Evolutionary conservation across 164 flowering plant genomes (phyloP).

Genomic region (Umbilicus rupestris): DNA sequence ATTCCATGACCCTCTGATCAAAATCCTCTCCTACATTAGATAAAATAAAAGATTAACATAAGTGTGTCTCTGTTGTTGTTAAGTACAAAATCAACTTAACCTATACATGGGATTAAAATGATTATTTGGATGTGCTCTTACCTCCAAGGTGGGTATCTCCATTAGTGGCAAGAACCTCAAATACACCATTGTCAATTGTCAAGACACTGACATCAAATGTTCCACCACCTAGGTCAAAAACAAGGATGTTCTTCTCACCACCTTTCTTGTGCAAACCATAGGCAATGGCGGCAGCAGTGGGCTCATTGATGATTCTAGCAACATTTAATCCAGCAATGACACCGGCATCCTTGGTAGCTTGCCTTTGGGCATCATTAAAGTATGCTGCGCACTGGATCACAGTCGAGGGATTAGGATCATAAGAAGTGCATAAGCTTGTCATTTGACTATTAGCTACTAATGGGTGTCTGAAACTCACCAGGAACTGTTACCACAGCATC

Average conservation of each 20-base stretch:
- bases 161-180: slow-evolving; percentile 89
- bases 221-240: slow-evolving; percentile 91
- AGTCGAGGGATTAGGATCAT: neutral
- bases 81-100: neutral
- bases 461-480: slow-evolving; percentile 26
- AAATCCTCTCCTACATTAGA: slow-evolving; percentile 73
- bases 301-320: slow-evolving; percentile 85
- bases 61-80: neutral
- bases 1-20: slow-evolving; percentile 82
- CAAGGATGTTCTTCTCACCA: slow-evolving; percentile 94
- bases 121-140: slow-evolving; percentile 14
- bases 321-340: slow-evolving; percentile 85
- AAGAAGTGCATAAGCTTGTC: neutral
- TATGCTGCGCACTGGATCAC: slow-evolving; percentile 40
- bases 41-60: neutral
- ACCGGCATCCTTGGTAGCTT: slow-evolving; percentile 96
- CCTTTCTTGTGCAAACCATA: slow-evolving; percentile 92
- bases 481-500: slow-evolving; percentile 94
- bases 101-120: neutral
- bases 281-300: slow-evolving; percentile 93
- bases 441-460: neutral
- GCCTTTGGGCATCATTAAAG: slow-evolving; percentile 92
- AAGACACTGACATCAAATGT: slow-evolving; percentile 93
- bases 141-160: slow-evolving; percentile 97
- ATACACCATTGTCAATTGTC: slow-evolving; percentile 91